Evolutionary conservation across 148 eudicot species (phyloP), one percentile per base, ranked within the genome.

Genomic region (Limonium bicolor): DNA sequence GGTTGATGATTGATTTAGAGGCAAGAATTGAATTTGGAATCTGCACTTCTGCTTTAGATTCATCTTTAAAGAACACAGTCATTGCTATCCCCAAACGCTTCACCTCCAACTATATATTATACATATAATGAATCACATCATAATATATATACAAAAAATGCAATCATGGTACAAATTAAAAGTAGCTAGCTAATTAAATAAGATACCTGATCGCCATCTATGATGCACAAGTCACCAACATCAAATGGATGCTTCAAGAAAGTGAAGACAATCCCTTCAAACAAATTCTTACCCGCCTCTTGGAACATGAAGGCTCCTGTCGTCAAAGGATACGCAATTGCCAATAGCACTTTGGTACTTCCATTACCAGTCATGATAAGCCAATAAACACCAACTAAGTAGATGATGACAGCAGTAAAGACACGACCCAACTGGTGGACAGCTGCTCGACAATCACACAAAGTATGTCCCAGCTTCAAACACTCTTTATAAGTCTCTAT

Each of bases 171-270:
- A n/a, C 11, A 2, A 19, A 22, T 6, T 14, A 43, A 3, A 8
- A 7, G 11, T 2, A 4, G 5, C 6, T 11, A 20, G n/a, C 15
- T 3, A 24, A 2, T 7, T 43, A 2, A 2, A 2, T 1, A 2
- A 32, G 19, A 49, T 41, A 67, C 73, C 73, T 62, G 68, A 53
- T 44, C 48, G 7, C 56, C 66, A 7, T 64, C 70, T 36, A 69
- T 50, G 27, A 55, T 52, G 27, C 75, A 69, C 12, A 63, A 52
- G 29, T 69, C 70, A 26, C 75, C 70, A 36, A 69, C 66, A 38
- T 69, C 63, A 48, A 69, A 69, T 20, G 70, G 75, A 42, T 69
- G 75, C 75, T 50, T 64, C 20, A 69, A 45, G 12, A 54, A 69
- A 10, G 53, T 63, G 24, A 69, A 69, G 16, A 69, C 44, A 16